Evolutionary conservation across 441 rosid genomes (phyloP).

Genomic region (Lepidium campestre): DNA sequence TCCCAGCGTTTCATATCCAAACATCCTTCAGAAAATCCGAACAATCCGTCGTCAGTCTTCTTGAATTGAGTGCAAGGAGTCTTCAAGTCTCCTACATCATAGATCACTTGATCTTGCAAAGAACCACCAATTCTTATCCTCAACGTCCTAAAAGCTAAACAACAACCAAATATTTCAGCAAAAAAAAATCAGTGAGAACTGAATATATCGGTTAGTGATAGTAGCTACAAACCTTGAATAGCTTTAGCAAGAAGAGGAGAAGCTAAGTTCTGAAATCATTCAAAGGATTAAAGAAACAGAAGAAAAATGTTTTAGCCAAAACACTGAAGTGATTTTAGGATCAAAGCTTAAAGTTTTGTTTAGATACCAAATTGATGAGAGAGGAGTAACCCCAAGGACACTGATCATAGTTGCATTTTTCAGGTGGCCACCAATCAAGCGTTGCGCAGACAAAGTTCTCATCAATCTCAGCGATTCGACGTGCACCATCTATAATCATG

Average conservation of each 20-base stretch:
- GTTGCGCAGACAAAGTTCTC: constrained; percentile 86
- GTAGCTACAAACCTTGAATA: constrained; percentile 56
- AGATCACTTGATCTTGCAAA: constrained; percentile 86
- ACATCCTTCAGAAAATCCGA: constrained; percentile 92
- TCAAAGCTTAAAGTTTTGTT: neutral
- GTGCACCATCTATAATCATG: constrained; percentile 43
- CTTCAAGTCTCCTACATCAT: constrained; percentile 55
- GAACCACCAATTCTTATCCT: constrained; percentile 95
- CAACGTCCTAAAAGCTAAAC: constrained; percentile 65
- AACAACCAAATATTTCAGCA: neutral
- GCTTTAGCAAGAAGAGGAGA: constrained; percentile 77
- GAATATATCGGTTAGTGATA: neutral
- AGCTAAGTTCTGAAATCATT: constrained; percentile 60
- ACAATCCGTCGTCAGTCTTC: constrained; percentile 55
- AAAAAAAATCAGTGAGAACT: neutral
- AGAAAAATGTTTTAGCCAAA: neutral
- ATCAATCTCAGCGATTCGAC: constrained; percentile 52
- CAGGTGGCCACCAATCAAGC: constrained; percentile 99
- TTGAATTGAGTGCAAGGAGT: constrained; percentile 71
- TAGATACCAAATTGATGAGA: constrained; percentile 58
- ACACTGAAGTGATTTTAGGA: neutral
- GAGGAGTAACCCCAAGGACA: constrained; percentile 94
- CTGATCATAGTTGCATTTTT: constrained; percentile 82
- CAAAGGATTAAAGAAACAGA: constrained; percentile 1
- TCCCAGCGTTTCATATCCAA: constrained; percentile 91